Base-by-base conservation (phyloP, 2,329 filamentous ascomycete genomes). In the Hymenoscyphus fraxineus region DNA sequence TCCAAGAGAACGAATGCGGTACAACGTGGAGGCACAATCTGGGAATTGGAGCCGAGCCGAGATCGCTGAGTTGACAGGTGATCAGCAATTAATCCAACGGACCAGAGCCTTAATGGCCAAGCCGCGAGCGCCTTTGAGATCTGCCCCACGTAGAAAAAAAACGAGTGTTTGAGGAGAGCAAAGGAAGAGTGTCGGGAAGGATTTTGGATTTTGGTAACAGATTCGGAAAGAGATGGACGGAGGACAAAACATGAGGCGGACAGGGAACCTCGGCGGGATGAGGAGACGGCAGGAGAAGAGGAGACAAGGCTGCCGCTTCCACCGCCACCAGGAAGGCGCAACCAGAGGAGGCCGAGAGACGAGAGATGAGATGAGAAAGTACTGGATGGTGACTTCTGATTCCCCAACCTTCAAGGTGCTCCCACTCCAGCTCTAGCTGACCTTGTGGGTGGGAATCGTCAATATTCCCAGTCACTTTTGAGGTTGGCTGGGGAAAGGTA, bases 1-100 rank as follows among this genome's bases (percentile, higher is more conserved):
- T 57, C 55, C 55, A 57, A 38, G 55, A 57, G 55, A 38, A 57
- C 7, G 55, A 54, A 54, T 3, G 47, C 47, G 47, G 47, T 54
- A 54, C 47, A 54, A 54, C 47, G 47, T 54, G 47, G 19, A 54
- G 47, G 22, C 35, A 10, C n/a, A 54, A 6, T 9, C 47, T 54
- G 47, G 47, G 47, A 22, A 27, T 27, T 54, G 47, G 19, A 35
- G 6, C 6, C 35, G 19, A 51, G 7, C n/a, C n/a, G 41, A 47
- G 27, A 47, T 27, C 13, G 22, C 47, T 27, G 47, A 54, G 47
- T 12, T 12, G 19, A 19, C 19, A 54, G 47, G 47, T 27, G 19
- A 54, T 54, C 44, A 51, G 44, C 7, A 27, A 22, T 19, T 19
- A 54, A 19, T 27, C 47, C 35, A 7, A 35, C 7, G n/a, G 10